Evolutionary conservation across 257 asterid species (phyloP), one percentile per base, ranked within the genome.

Genomic region (Euphrasia confusa): DNA sequence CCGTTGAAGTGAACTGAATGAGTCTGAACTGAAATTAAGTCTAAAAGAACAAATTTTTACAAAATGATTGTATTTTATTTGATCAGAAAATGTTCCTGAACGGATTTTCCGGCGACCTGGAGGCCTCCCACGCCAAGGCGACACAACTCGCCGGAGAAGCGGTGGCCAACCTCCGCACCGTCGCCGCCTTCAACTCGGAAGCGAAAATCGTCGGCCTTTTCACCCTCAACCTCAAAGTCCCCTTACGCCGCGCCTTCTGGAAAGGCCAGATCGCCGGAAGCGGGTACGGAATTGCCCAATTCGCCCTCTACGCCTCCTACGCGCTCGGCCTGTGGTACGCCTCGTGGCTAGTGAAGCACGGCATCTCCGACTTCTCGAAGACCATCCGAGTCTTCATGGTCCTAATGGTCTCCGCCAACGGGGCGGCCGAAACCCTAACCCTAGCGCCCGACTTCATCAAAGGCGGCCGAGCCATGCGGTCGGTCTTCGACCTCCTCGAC

Each of bases 241-340:
- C 97, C 0, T 77, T 90, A 10, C 79, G 81, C 13, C 90, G 87
- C 12, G 85, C 95, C 80, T 90, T 90, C 77, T 90, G 97, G 97
- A 90, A 87, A 67, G 97, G 96, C 21, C 97, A 90, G 71, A 83
- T 90, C 7, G 95, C 93, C 7, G 97, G 97, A 62, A 81, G 79
- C 33, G 95, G 95, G 1, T 90, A 83, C 33, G 97, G 97, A 3
- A 73, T 87, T 5, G 95, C 97, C 0, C 97, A 90, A 58, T 90
- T 90, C 57, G 74, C 75, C 53, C 96, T 90, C 45, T 87, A 87
- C 15, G 93, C 95, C 0, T 90, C 97, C 61, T 90, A 90, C 17
- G 93, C 97, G 1, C 78, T 90, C 7, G 97, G 97, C 63, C 88
- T 90, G 9, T 90, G 97, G 97, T 90, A 90, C 35, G 95, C 97